Conservation (phyloP, 2,329 filamentous ascomycete species). For the Ciborinia camelliae region DNA sequence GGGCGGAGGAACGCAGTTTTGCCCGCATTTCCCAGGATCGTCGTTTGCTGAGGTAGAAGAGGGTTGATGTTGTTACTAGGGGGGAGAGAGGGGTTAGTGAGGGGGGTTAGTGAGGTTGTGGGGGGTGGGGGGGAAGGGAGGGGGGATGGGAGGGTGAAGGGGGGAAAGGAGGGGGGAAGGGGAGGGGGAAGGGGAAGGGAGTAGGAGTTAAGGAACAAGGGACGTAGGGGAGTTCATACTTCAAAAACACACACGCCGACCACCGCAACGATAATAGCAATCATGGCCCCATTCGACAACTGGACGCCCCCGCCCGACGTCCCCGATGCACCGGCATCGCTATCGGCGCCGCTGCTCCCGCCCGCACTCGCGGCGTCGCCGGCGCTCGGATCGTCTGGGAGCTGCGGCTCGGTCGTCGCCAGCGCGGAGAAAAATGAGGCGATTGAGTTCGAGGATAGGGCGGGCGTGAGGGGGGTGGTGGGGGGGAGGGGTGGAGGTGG, state of each 20-base stretch:
- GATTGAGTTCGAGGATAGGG: conserved; percentile 37
- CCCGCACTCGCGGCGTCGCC: conserved; percentile 39
- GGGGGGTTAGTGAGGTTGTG: too few relatives aligned
- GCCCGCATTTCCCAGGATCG: conserved; percentile 77
- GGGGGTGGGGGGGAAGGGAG: too few relatives aligned
- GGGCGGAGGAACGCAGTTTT: conserved; percentile 65
- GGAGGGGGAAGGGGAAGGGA: conserved; percentile 12
- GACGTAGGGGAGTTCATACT: conserved; percentile 54
- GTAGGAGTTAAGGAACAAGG: too few relatives aligned
- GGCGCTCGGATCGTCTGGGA: conserved; percentile 32
- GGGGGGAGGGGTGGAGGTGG: conserved; percentile 24
- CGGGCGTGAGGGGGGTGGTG: conserved; percentile 31
- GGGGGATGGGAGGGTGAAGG: neutral
- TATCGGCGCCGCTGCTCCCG: conserved; percentile 44
- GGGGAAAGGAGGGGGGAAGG: too few relatives aligned
- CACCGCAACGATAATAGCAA: conserved; percentile 73
- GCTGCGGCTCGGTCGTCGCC: conserved; percentile 34
- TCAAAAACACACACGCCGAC: conserved; percentile 62
- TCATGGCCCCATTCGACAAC: conserved; percentile 65
- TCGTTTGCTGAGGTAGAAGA: conserved; percentile 81
- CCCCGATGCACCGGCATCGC: conserved; percentile 64
- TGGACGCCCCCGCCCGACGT: conserved; percentile 55
- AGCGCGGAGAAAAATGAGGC: conserved; percentile 34
- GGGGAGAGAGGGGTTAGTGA: conserved; percentile 8
- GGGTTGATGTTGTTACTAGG: too few relatives aligned